Conservation (phyloP, 1,284 basidiomycete genomes). For the Rhodotorula sp. region DNA sequence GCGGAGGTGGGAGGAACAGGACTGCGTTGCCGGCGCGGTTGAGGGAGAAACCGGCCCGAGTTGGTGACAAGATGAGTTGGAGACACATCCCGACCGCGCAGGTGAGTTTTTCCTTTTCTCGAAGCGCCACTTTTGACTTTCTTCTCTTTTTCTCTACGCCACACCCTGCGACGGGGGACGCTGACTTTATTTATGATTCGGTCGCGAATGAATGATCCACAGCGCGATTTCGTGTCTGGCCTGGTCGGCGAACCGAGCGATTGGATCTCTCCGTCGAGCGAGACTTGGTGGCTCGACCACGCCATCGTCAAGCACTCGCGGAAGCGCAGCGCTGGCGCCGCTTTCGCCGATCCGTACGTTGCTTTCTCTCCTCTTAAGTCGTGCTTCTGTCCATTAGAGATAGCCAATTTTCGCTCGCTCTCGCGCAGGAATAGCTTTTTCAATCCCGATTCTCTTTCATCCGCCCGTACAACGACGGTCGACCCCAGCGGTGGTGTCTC, state of each 20-base stretch:
- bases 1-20: background rate
- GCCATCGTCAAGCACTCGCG: conserved; percentile 18
- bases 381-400: background rate
- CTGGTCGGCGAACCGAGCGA: conserved; percentile 23
- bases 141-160: background rate
- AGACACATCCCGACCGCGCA: conserved; percentile 3
- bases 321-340: background rate
- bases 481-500: background rate
- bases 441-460: conserved; percentile 10
- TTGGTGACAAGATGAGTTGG: conserved; percentile 20
- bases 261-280: conserved; percentile 20
- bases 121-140: background rate
- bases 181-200: too few relatives aligned
- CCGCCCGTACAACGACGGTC: background rate
- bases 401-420: too few relatives aligned
- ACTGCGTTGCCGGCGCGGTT: background rate
- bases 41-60: background rate
- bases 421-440: background rate
- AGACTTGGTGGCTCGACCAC: conserved; percentile 35
- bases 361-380: background rate
- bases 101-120: background rate
- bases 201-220: too few relatives aligned
- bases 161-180: too few relatives aligned
- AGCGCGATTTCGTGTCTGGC: conserved; percentile 23
- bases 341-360: background rate